phyloP scores from a whole-genome alignment of 2,329 filamentous ascomycete species.

The Xylariaceae sp. region DNA sequence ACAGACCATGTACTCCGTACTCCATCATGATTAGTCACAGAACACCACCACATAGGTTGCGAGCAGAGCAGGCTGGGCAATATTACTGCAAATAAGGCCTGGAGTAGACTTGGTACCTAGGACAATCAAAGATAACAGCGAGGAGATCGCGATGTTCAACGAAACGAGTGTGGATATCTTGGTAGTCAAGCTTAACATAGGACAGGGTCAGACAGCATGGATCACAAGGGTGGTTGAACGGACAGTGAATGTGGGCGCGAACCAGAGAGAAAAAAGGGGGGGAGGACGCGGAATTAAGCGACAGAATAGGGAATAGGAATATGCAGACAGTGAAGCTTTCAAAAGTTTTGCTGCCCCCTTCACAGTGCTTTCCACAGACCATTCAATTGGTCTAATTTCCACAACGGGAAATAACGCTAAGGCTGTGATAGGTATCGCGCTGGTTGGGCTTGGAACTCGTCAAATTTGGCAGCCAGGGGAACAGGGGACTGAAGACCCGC shows the following conservation, averaged over 20 bases:
- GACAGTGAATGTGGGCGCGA: conserved; percentile 8
- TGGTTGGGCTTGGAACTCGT: conserved; percentile 12
- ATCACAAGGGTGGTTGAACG: conserved; percentile 1
- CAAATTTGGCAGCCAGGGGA: conserved; percentile 7
- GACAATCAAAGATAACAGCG: no score
- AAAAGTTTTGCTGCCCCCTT: conserved; percentile 7
- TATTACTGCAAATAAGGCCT: neutral
- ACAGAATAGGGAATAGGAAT: neutral
- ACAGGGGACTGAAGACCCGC: conserved; percentile 10
- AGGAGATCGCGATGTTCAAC: no score
- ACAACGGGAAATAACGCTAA: conserved; percentile 8
- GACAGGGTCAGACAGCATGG: conserved; percentile 12
- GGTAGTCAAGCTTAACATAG: conserved; percentile 14
- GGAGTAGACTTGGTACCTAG: neutral
- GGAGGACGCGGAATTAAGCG: no score
- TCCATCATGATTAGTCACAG: no score
- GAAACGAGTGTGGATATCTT: conserved; percentile 4
- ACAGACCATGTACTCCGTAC: no score
- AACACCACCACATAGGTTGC: no score
- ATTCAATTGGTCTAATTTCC: conserved; percentile 13
- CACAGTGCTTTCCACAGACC: no score
- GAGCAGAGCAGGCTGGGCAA: no score
- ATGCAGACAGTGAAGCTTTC: conserved; percentile 13
- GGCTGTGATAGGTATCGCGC: conserved; percentile 11
- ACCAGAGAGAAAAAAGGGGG: conserved; percentile 7